A percentile compares a stretch with the other conserved stretches of the same genome.
phyloP scores from a whole-genome alignment of 345 rosid species.

The Eucalyptus albens region DNA sequence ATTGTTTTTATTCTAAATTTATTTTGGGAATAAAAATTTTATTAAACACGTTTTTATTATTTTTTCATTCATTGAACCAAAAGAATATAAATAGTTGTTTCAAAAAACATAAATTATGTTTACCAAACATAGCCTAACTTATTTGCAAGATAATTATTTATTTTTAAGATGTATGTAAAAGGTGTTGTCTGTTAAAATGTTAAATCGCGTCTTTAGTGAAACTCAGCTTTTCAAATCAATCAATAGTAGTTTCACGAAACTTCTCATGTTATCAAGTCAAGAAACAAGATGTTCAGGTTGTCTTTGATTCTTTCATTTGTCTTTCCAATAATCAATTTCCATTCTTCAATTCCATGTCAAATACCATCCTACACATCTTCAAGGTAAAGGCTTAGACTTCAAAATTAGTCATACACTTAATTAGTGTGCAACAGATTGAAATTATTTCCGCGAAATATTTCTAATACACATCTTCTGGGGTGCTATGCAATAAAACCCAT shows the following conservation, averaged over 20 bases:
- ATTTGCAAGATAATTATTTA: neutral
- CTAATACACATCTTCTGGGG: accelerated
- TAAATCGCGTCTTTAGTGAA: neutral
- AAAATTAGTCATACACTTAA: neutral
- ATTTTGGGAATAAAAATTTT: accelerated
- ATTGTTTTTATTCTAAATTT: too few relatives aligned
- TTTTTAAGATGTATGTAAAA: neutral
- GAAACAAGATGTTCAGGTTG: neutral
- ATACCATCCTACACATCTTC: neutral
- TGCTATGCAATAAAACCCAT: neutral
- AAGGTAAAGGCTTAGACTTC: neutral
- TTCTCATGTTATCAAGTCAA: neutral
- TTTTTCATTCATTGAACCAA: too few relatives aligned
- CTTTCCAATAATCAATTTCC: neutral
- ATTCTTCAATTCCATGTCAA: neutral
- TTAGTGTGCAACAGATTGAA: neutral
- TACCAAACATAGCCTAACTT: too few relatives aligned
- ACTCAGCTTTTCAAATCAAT: neutral
- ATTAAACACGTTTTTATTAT: too few relatives aligned
- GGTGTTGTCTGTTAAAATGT: neutral
- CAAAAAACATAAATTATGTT: accelerated
- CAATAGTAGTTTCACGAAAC: neutral
- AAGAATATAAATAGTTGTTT: too few relatives aligned
- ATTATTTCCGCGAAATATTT: neutral
- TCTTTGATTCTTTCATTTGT: neutral